Evolutionary conservation across 129 eudicot species (phyloP).

Genomic region (Ambrosia artemisiifolia): DNA sequence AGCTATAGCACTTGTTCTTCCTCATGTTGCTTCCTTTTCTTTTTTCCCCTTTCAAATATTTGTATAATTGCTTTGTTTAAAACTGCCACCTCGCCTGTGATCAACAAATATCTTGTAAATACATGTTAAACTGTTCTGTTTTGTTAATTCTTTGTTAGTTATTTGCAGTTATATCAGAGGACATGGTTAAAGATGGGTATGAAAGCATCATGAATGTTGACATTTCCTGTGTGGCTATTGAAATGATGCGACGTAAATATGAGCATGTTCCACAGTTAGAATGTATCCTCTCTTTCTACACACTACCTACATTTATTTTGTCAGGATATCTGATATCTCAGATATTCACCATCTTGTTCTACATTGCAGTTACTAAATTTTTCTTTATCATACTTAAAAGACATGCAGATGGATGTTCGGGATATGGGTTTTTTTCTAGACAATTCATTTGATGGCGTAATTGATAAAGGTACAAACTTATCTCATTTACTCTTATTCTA

Average conservation of each 20-base stretch:
- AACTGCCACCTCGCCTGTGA: not conserved
- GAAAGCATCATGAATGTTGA: slow-evolving; percentile 87
- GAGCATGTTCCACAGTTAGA: slow-evolving; percentile 84
- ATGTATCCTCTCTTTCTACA: slow-evolving; percentile 59
- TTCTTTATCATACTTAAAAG: slow-evolving; percentile 45
- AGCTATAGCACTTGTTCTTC: not conserved
- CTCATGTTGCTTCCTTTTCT: not conserved
- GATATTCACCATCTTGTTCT: slow-evolving; percentile 3
- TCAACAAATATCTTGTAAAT: not conserved
- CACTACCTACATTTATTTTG: not conserved
- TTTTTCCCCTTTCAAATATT: not conserved
- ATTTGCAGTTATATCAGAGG: slow-evolving; percentile 88
- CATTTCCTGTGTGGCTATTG: slow-evolving; percentile 89
- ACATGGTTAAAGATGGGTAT: slow-evolving; percentile 95
- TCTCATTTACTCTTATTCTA: not conserved
- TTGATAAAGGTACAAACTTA: slow-evolving; percentile 71
- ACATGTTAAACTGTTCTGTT: not conserved
- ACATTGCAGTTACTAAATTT: slow-evolving; percentile 5
- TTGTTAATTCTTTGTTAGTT: not conserved
- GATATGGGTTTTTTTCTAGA: slow-evolving; percentile 92
- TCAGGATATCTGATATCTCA: not conserved
- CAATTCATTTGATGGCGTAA: slow-evolving; percentile 70
- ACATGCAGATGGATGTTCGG: slow-evolving; percentile 97
- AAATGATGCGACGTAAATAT: slow-evolving; percentile 80
- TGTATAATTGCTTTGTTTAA: not conserved